Base-by-base conservation (phyloP, 2,329 filamentous ascomycete genomes). In the Penicillium sp. region DNA sequence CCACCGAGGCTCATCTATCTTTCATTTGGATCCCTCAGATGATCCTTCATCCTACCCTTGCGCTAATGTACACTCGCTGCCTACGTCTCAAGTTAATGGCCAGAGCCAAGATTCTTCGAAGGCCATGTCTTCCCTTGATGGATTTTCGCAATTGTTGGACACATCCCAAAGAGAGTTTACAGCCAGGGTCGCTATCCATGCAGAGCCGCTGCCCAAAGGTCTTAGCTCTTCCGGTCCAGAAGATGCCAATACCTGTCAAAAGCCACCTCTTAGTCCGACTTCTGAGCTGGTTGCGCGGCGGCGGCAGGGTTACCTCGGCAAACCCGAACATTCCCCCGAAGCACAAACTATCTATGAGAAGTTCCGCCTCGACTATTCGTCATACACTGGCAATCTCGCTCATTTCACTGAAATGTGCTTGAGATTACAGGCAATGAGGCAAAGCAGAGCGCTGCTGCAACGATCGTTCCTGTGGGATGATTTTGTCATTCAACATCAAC, bases 401-500 rank as follows among this genome's bases (percentile, higher is more conserved):
- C 65, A 73, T 55, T 76, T 76, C 43, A 55, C 54, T 16, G 57
- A 61, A n/a, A 54, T 74, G 19, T 75, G 72, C 46, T 56, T 53
- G 14, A 70, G 64, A 41, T 55, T 75, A 31, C 63, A 67, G 19
- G 52, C 53, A 12, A 54, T 74, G 31, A 54, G 66, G n/a, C 52
- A 51, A 16, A 46, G 54, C 19, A 14, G 69, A 65, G 4, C n/a
- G n/a, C 44, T 60, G 25, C 50, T 72, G 30, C 55, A 64, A 31
- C 62, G 65, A 42, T 72, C 67, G 11, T 70, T 65, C 19, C 46
- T 76, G 12, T 75, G 73, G 70, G 74, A 77, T 57, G 74, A 76
- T 53, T 76, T 74, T 49, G 58, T 76, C 42, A 73, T 71, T 44
- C 65, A 67, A 54, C 65, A 74, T 52, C 57, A 66, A 6, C 51